Percentiles rank a stretch among this genome's conserved stretches.
Evolutionary conservation across 805 yeast species (phyloP).

Genomic region (Yamadazyma sp.): DNA sequence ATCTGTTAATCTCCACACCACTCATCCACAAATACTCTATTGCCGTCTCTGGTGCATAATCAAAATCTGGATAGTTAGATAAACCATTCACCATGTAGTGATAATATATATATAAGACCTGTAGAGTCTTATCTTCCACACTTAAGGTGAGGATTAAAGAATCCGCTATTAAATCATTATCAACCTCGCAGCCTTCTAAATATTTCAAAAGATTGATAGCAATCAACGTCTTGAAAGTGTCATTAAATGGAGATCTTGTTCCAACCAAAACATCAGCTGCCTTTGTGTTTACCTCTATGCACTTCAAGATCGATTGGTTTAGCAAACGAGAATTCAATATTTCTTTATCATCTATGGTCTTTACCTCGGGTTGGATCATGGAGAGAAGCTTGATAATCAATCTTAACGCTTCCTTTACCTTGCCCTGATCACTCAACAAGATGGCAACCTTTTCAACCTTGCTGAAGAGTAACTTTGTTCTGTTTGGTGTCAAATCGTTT

Average conservation of each 20-base stretch:
- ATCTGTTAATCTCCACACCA: slow-evolving; percentile 25
- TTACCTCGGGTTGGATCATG: neutral
- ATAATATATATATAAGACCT: slow-evolving; percentile 6
- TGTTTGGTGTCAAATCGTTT: neutral
- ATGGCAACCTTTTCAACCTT: neutral
- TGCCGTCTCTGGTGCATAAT: neutral
- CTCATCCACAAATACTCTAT: slow-evolving; percentile 15
- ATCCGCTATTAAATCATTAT: neutral
- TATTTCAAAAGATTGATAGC: neutral
- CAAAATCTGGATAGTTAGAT: slow-evolving; percentile 3
- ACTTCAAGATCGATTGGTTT: slow-evolving; percentile 6
- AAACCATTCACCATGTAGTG: slow-evolving; percentile 8
- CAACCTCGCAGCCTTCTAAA: neutral
- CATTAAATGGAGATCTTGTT: neutral
- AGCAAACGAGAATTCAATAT: neutral
- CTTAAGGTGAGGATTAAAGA: neutral
- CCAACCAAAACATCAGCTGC: neutral
- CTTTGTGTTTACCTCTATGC: neutral
- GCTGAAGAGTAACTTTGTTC: neutral
- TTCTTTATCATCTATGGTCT: neutral
- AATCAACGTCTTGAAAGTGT: neutral
- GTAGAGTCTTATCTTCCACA: too few species aligned
- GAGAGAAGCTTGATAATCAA: neutral
- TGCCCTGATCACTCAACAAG: neutral
- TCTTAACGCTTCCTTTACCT: neutral